These are phyloP conservation scores for Berkeleyomyces rouxiae DNA, from an alignment of 2,329 filamentous ascomycete species.

Conservation along the genomic window DNA sequence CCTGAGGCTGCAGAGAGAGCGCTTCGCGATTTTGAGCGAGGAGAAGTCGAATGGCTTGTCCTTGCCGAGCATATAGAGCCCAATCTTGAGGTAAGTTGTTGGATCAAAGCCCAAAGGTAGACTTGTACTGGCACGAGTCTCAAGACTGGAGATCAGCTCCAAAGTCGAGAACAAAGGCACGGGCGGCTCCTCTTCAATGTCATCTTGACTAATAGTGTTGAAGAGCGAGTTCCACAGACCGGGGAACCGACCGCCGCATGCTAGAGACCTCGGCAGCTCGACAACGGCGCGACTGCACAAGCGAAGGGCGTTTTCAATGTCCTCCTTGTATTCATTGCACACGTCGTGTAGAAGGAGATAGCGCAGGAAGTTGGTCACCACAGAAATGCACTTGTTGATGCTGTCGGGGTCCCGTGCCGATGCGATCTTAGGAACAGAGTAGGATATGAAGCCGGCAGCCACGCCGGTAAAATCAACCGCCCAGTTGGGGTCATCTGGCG, in stretches of 20 bases:
- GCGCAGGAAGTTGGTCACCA: slow-evolving; percentile 74
- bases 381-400: slow-evolving; percentile 21
- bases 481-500: slow-evolving; percentile 38
- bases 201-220: slow-evolving; percentile 25
- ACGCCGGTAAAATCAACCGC: slow-evolving; percentile 66
- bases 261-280: slow-evolving; percentile 46
- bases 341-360: slow-evolving; percentile 76
- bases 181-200: neutral
- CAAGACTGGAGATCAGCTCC: neutral
- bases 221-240: slow-evolving; percentile 62
- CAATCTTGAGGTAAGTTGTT: neutral
- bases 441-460: slow-evolving; percentile 61
- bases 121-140: neutral
- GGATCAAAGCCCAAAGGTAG: neutral
- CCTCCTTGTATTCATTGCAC: slow-evolving; percentile 58
- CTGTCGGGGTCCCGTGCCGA: neutral
- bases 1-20: neutral
- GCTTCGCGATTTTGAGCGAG: neutral
- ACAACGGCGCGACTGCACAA: slow-evolving; percentile 49
- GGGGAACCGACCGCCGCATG: slow-evolving; percentile 40
- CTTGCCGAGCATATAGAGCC: slow-evolving; percentile 1
- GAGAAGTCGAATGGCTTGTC: neutral
- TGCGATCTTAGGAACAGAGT: slow-evolving; percentile 19
- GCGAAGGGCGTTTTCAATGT: slow-evolving; percentile 47
- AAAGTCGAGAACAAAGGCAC: neutral